phyloP scores from a whole-genome alignment of 306 rosid species.

The Malus sieversii region DNA sequence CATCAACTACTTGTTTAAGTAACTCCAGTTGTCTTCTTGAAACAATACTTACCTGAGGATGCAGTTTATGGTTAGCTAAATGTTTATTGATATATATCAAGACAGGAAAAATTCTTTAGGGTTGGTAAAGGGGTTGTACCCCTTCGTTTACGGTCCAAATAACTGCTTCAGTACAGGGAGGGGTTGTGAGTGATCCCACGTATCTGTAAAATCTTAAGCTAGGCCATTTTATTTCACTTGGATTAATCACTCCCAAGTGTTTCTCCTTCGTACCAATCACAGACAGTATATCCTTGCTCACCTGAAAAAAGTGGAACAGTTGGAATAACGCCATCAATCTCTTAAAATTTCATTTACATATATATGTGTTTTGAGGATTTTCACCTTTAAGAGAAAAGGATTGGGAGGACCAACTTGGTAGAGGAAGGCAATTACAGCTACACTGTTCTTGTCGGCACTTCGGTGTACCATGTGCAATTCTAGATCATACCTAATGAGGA shows the following conservation, averaged over 20 bases:
- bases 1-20: conserved; percentile 17
- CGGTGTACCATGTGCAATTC: conserved; percentile 38
- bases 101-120: not conserved
- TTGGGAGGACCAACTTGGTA: conserved; percentile 24
- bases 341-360: not conserved
- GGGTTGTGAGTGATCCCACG: conserved; percentile 35
- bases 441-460: conserved; percentile 1
- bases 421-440: conserved; percentile 22
- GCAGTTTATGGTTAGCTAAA: not conserved
- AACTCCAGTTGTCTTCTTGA: conserved; percentile 24
- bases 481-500: conserved; percentile 14
- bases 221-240: conserved; percentile 3
- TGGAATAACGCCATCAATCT: not conserved
- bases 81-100: not conserved
- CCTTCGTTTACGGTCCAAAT: conserved; percentile 28
- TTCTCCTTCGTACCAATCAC: conserved; percentile 17
- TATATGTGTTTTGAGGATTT: not conserved
- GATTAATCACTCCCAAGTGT: conserved; percentile 34
- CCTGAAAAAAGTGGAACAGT: not conserved
- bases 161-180: conserved; percentile 40
- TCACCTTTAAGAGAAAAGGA: conserved; percentile 26
- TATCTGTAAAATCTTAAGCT: conserved; percentile 21
- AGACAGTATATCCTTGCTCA: conserved; percentile 6
- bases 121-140: conserved; percentile 3
- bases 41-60: conserved; percentile 14